These are phyloP conservation scores for Malus hybrid DNA, from an alignment of 331 rosid genomes.

Conservation along the genomic window DNA sequence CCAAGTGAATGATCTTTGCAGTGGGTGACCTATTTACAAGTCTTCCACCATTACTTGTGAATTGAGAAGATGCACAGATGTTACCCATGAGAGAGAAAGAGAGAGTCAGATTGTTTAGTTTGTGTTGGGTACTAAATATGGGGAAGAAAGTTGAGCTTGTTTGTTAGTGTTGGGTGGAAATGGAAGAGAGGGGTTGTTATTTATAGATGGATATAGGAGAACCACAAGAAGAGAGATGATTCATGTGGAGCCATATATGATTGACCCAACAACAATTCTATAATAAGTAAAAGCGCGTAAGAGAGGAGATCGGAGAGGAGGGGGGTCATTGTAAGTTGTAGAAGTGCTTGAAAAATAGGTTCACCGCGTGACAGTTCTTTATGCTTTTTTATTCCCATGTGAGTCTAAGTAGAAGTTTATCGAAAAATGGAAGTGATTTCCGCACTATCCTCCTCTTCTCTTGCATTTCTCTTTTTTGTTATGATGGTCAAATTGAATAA, in stretches of 20 bases:
- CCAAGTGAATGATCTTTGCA: constrained; percentile 39
- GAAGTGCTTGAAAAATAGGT: background rate
- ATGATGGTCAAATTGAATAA: too few species aligned
- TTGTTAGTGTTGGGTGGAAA: background rate
- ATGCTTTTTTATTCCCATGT: too few species aligned
- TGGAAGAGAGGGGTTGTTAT: background rate
- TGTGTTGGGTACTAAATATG: background rate
- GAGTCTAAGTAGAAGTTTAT: too few species aligned
- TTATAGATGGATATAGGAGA: background rate
- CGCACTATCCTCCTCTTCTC: too few species aligned
- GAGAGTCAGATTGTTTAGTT: background rate
- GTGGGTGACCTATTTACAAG: constrained; percentile 1
- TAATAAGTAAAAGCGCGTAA: background rate
- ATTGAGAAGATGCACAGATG: constrained; percentile 38
- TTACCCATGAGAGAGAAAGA: constrained; percentile 38
- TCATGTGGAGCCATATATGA: background rate
- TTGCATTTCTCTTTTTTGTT: too few species aligned
- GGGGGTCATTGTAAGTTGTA: background rate
- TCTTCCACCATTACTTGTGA: constrained; percentile 5
- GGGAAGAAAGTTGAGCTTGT: background rate
- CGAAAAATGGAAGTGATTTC: too few species aligned
- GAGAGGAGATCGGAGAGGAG: background rate
- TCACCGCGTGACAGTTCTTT: background rate
- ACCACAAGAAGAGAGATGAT: background rate
- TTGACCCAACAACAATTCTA: background rate